Percentiles rank a stretch among this genome's conserved stretches.
These are phyloP conservation scores for Calocybe gambosa DNA, from an alignment of 1,284 basidiomycete species.

Conservation along the genomic window DNA sequence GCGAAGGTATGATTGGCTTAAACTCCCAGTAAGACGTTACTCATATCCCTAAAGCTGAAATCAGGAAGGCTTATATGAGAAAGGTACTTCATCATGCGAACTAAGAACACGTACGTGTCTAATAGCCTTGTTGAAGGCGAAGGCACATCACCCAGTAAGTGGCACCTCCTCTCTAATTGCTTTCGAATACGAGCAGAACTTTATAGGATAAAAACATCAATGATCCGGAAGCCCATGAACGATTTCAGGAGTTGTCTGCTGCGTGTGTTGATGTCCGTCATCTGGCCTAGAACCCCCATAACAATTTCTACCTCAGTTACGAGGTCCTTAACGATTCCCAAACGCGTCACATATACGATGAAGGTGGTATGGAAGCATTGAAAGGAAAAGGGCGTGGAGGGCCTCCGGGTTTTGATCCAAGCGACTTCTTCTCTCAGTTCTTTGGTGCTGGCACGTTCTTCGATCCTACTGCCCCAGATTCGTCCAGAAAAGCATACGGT, in stretches of 20 bases:
- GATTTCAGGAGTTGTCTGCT: slow-evolving; percentile 84
- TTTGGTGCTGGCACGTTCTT: slow-evolving; percentile 53
- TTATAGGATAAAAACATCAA: slow-evolving; percentile 60
- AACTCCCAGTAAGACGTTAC: slow-evolving; percentile 13
- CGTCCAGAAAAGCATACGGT: slow-evolving; percentile 44
- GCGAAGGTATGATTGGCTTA: slow-evolving; percentile 46
- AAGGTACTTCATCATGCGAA: slow-evolving; percentile 47
- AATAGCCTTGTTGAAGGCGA: slow-evolving; percentile 51
- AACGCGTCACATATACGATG: slow-evolving; percentile 77
- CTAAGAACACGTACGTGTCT: slow-evolving; percentile 17
- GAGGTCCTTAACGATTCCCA: slow-evolving; percentile 81
- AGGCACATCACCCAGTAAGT: slow-evolving; percentile 85
- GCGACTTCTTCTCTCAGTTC: slow-evolving; percentile 76
- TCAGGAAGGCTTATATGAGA: slow-evolving; percentile 89
- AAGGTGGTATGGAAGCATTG: slow-evolving; percentile 69
- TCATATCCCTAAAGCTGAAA: slow-evolving; percentile 51
- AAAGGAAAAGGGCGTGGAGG: slow-evolving; percentile 35
- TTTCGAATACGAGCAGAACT: not conserved
- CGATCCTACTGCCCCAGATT: slow-evolving; percentile 44
- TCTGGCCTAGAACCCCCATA: slow-evolving; percentile 8
- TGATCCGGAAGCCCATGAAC: slow-evolving; percentile 69
- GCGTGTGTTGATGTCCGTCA: slow-evolving; percentile 51
- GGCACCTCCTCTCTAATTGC: slow-evolving; percentile 1
- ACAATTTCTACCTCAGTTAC: slow-evolving; percentile 46
- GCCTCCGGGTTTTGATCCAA: slow-evolving; percentile 48